These are phyloP conservation scores for Leishmania martiniquensis DNA, from an alignment of 208 protist species.

Conservation along the genomic window DNA sequence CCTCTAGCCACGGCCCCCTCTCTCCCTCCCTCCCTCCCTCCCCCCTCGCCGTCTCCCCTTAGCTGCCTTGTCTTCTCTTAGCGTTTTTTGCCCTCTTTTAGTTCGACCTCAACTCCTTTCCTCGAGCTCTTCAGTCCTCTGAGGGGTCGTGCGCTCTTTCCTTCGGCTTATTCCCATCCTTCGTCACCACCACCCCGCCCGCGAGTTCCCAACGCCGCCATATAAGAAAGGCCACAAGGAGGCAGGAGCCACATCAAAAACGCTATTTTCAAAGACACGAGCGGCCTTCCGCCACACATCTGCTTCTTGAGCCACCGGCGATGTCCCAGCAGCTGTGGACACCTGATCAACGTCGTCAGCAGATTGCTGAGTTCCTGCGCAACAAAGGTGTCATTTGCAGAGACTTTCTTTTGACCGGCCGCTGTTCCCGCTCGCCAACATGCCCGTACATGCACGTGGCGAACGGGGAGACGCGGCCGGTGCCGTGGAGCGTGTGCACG, in stretches of 20 bases:
- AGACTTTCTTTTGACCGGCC: constrained; percentile 45
- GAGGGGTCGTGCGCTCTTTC: not conserved
- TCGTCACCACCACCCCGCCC: not conserved
- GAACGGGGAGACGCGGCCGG: constrained; percentile 53
- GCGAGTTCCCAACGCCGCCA: not conserved
- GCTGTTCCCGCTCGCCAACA: constrained; percentile 39
- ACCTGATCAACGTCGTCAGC: constrained; percentile 39
- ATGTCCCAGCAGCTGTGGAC: constrained; percentile 23
- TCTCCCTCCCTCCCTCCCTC: not conserved
- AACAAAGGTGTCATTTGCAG: constrained; percentile 80
- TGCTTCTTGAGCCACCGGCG: not conserved
- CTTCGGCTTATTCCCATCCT: constrained; percentile 10
- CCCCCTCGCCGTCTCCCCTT: not conserved
- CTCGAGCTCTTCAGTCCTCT: constrained; percentile 10
- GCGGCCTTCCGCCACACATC: not conserved
- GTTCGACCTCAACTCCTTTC: not conserved
- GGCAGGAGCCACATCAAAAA: not conserved
- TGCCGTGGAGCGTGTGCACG: constrained; percentile 69
- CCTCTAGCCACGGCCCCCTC: not conserved
- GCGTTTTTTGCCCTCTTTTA: not conserved
- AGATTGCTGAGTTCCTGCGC: constrained; percentile 61
- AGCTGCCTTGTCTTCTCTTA: not conserved
- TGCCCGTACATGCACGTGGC: constrained; percentile 84
- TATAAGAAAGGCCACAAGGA: not conserved
- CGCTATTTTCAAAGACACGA: not conserved